Conservation (phyloP, 441 rosid species). For the Adansonia grandidieri region DNA sequence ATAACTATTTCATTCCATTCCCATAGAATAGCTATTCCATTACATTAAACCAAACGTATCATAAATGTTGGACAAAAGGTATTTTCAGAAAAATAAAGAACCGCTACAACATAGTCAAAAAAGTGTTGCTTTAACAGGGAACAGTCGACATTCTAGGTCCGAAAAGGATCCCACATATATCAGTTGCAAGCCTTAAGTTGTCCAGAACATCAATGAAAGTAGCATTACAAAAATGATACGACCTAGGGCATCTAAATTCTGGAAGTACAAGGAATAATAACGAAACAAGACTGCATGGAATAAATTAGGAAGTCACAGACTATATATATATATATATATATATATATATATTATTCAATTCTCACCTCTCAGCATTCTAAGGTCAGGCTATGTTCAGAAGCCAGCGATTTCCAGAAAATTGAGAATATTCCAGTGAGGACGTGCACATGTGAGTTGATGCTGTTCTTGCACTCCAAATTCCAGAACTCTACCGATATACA, state of each 20-base stretch:
- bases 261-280: neutral
- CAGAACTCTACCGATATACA: constrained; percentile 33
- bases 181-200: neutral
- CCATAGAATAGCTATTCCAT: too few species aligned
- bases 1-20: too few species aligned
- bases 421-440: neutral
- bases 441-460: constrained; percentile 10
- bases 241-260: neutral
- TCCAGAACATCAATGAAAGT: neutral
- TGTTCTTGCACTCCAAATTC: constrained; percentile 2
- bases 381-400: neutral
- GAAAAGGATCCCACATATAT: neutral
- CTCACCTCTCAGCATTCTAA: neutral
- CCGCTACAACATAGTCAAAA: too few species aligned
- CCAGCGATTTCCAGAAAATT: neutral
- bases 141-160: neutral
- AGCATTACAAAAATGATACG: constrained; percentile 3
- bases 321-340: neutral
- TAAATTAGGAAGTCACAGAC: neutral
- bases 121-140: neutral
- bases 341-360: neutral
- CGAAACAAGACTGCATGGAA: neutral
- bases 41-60: too few species aligned
- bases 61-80: too few species aligned
- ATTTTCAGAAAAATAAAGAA: too few species aligned